phyloP scores from a whole-genome alignment of 2,329 filamentous ascomycete genomes.

The Xylariaceae sp. region DNA sequence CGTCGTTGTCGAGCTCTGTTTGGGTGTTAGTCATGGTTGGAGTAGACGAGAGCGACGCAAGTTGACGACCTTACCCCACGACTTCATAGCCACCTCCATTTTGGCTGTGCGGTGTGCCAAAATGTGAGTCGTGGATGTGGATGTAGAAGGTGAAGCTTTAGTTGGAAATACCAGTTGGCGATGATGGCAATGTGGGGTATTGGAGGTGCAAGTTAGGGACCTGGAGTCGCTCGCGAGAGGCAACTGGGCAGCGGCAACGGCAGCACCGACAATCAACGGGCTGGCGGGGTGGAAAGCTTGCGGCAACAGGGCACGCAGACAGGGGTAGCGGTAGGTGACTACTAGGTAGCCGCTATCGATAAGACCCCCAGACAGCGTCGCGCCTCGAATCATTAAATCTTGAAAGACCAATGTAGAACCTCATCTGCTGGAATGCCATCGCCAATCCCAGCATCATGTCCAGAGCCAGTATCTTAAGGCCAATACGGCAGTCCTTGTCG shows the following conservation, averaged over 20 bases:
- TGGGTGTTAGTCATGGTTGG: conserved; percentile 15
- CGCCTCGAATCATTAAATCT: not conserved
- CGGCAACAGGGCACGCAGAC: not conserved
- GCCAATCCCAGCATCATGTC: conserved; percentile 28
- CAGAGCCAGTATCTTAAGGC: conserved; percentile 28
- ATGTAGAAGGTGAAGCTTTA: conserved; percentile 6
- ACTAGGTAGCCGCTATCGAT: conserved; percentile 25
- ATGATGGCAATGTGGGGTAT: conserved; percentile 8
- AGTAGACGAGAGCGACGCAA: not conserved
- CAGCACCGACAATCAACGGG: too few relatives aligned
- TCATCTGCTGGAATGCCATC: conserved; percentile 17
- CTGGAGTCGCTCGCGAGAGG: not conserved
- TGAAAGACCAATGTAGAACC: conserved; percentile 1
- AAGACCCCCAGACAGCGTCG: conserved; percentile 14
- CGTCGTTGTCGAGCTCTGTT: conserved; percentile 81
- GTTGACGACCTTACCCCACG: conserved; percentile 52
- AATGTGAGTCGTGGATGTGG: conserved; percentile 5
- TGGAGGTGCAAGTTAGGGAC: not conserved
- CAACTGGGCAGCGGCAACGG: not conserved
- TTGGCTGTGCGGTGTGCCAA: conserved; percentile 18
- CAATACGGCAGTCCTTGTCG: conserved; percentile 28
- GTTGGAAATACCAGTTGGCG: conserved; percentile 8
- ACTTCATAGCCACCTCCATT: conserved; percentile 58
- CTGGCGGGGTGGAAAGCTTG: too few relatives aligned
- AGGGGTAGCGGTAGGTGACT: not conserved